These are phyloP conservation scores for Talaromyces proteolyticus DNA, from an alignment of 495 filamentous ascomycete genomes.

Conservation along the genomic window DNA sequence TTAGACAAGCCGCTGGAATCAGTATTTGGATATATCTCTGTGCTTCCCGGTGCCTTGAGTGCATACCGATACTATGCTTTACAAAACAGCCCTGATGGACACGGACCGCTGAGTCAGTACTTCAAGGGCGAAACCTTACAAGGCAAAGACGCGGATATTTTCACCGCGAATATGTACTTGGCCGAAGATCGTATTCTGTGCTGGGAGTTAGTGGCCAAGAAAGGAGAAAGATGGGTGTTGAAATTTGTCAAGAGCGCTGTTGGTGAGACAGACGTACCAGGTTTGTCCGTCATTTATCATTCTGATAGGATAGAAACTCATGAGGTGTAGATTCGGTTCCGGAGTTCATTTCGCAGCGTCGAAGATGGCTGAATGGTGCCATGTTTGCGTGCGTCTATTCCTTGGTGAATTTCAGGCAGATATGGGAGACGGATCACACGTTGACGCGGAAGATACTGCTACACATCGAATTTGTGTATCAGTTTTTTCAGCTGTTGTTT, in stretches of 20 bases:
- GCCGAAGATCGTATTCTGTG: slow-evolving; percentile 98
- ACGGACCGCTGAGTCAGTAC: slow-evolving; percentile 95
- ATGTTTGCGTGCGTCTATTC: slow-evolving; percentile 99
- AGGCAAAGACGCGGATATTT: slow-evolving; percentile 95
- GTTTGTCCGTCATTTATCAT: slow-evolving; percentile 37
- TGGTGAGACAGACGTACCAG: slow-evolving; percentile 95
- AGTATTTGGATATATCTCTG: slow-evolving; percentile 97
- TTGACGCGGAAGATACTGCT: slow-evolving; percentile 81
- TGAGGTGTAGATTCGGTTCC: slow-evolving; percentile 41
- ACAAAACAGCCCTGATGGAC: slow-evolving; percentile 93
- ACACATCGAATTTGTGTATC: slow-evolving; percentile 95
- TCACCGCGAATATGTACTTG: slow-evolving; percentile 99
- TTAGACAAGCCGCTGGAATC: slow-evolving; percentile 95
- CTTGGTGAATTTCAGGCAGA: slow-evolving; percentile 86
- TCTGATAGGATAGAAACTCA: neutral
- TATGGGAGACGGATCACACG: slow-evolving; percentile 93
- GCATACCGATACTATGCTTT: slow-evolving; percentile 96
- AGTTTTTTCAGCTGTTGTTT: slow-evolving; percentile 84
- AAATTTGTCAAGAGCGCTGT: slow-evolving; percentile 95
- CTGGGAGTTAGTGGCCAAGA: slow-evolving; percentile 97
- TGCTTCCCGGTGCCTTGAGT: slow-evolving; percentile 87
- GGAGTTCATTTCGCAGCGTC: slow-evolving; percentile 93
- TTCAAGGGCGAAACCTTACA: slow-evolving; percentile 98
- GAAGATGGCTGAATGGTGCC: slow-evolving; percentile 96
- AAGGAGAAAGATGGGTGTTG: slow-evolving; percentile 91